phyloP scores from a whole-genome alignment of 495 filamentous ascomycete species.

The Bombardia bombarda region DNA sequence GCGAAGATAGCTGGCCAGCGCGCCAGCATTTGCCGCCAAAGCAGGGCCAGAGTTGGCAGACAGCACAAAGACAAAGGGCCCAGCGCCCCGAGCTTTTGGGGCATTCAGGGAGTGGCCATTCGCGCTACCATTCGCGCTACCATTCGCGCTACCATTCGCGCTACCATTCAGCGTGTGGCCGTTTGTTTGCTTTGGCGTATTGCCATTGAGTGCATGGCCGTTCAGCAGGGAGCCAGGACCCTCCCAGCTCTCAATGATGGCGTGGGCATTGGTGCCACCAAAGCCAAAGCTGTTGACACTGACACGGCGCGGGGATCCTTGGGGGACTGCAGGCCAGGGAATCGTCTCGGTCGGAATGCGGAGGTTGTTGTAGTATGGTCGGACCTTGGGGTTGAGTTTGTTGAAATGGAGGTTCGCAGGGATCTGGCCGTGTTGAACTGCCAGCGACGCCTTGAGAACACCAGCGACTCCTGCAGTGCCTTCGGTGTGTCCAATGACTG shows the following conservation, averaged over 20 bases:
- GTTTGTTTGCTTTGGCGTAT: no score
- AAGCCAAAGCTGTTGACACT: constrained; percentile 9
- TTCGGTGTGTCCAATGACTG: constrained; percentile 49
- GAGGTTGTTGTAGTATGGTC: constrained; percentile 6
- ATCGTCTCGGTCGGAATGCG: constrained; percentile 17
- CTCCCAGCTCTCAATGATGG: constrained; percentile 15
- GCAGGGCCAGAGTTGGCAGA: not conserved
- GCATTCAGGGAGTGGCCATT: no score
- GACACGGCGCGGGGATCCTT: constrained; percentile 2
- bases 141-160: no score
- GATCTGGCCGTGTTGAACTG: constrained; percentile 42
- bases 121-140: no score
- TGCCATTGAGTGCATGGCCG: no score
- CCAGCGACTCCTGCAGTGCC: constrained; percentile 42
- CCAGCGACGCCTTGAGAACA: constrained; percentile 41
- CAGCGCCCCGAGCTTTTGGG: no score
- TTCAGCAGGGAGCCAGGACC: not conserved
- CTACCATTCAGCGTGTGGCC: no score
- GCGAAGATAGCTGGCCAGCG: no score
- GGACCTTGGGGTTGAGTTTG: constrained; percentile 36
- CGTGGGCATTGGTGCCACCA: constrained; percentile 11
- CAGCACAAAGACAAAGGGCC: not conserved
- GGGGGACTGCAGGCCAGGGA: constrained; percentile 1
- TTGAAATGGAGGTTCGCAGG: constrained; percentile 37
- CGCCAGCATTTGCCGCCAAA: not conserved